These are phyloP conservation scores for Medakamo hakoo DNA, from an alignment of 139 green algal species.

Conservation along the genomic window DNA sequence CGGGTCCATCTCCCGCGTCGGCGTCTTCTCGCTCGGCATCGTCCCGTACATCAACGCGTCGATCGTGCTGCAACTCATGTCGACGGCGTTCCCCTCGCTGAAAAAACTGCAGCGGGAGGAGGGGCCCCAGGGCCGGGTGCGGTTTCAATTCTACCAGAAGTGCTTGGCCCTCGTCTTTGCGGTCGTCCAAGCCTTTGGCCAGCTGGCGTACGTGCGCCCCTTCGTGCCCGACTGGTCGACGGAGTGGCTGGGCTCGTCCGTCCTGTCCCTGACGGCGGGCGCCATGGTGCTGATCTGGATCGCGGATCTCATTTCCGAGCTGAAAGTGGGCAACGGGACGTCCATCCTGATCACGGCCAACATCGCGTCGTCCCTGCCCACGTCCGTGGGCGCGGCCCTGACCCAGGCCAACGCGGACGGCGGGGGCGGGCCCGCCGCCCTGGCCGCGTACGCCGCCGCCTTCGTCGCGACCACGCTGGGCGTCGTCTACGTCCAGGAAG, in stretches of 20 bases:
- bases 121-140: slow-evolving; percentile 51
- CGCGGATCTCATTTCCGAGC: slow-evolving; percentile 75
- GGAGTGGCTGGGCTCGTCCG: slow-evolving; percentile 52
- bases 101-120: slow-evolving; percentile 97
- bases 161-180: slow-evolving; percentile 70
- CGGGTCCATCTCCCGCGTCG: slow-evolving; percentile 53
- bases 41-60: slow-evolving; percentile 98
- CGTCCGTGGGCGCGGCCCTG: slow-evolving; percentile 48
- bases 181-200: slow-evolving; percentile 70
- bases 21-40: slow-evolving; percentile 96
- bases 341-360: slow-evolving; percentile 96
- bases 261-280: slow-evolving; percentile 59
- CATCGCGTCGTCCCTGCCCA: slow-evolving; percentile 82
- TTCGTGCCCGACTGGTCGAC: slow-evolving; percentile 74
- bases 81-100: slow-evolving; percentile 65
- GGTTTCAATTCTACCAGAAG: slow-evolving; percentile 88
- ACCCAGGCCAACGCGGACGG: slow-evolving; percentile 17
- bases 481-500: slow-evolving; percentile 95
- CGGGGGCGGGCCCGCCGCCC: slow-evolving; percentile 26
- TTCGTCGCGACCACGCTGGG: slow-evolving; percentile 87
- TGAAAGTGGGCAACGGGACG: slow-evolving; percentile 97
- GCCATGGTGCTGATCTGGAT: slow-evolving; percentile 72
- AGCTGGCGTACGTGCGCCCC: slow-evolving; percentile 75
- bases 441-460: slow-evolving; percentile 57
- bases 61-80: slow-evolving; percentile 86